phyloP scores from a whole-genome alignment of 495 filamentous ascomycete species.

The Bacidia gigantensis region DNA sequence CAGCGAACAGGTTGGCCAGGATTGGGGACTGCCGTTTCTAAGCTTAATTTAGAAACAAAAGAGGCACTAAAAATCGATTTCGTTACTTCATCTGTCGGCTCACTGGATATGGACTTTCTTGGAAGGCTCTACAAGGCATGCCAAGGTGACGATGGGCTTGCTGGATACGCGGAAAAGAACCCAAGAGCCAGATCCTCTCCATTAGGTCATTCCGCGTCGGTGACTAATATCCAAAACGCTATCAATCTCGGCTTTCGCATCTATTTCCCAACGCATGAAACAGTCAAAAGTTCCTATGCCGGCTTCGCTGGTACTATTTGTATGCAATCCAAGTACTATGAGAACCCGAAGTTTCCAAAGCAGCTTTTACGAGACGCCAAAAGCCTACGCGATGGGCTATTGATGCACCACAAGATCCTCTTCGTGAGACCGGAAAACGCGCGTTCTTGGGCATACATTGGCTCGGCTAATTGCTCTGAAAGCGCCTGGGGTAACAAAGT shows the following conservation, averaged over 20 bases:
- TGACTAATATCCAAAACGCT: too few species aligned
- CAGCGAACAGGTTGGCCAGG: slow-evolving; percentile 56
- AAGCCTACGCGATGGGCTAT: slow-evolving; percentile 47
- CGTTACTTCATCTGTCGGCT: slow-evolving; percentile 65
- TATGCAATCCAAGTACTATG: slow-evolving; percentile 55
- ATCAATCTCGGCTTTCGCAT: slow-evolving; percentile 48
- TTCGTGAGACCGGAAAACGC: slow-evolving; percentile 41
- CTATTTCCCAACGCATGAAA: slow-evolving; percentile 71
- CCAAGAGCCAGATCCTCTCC: slow-evolving; percentile 22
- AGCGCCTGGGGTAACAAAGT: slow-evolving; percentile 74
- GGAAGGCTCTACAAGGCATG: slow-evolving; percentile 60
- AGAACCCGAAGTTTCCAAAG: slow-evolving; percentile 50
- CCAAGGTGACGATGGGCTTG: slow-evolving; percentile 37
- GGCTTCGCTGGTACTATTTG: slow-evolving; percentile 68
- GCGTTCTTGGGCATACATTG: slow-evolving; percentile 69
- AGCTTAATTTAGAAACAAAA: slow-evolving; percentile 38
- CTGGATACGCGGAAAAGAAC: neutral
- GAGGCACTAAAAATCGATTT: slow-evolving; percentile 44
- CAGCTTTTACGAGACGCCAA: slow-evolving; percentile 59
- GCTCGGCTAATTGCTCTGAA: slow-evolving; percentile 82
- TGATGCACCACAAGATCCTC: slow-evolving; percentile 86
- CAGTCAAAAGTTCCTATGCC: slow-evolving; percentile 48
- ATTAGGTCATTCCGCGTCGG: neutral
- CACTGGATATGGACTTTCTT: slow-evolving; percentile 53
- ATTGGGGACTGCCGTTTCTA: slow-evolving; percentile 44